These are phyloP conservation scores for Scedosporium minutisporum DNA, from an alignment of 2,329 filamentous ascomycete genomes.

Conservation along the genomic window DNA sequence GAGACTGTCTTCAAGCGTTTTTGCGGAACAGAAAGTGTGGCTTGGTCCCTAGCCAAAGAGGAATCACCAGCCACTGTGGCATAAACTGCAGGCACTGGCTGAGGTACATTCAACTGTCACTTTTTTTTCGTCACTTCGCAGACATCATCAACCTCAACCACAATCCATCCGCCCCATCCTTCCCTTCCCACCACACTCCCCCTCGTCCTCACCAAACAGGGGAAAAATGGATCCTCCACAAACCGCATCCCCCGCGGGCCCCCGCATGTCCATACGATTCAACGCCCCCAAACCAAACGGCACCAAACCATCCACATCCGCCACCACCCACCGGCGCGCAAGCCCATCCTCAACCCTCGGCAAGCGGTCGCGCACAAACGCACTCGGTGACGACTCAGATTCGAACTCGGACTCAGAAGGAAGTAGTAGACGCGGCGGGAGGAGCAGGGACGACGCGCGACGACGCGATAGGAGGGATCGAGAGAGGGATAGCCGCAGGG, in stretches of 20 bases:
- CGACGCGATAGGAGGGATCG: background rate
- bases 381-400: slow-evolving; percentile 9
- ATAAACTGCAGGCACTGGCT: no score
- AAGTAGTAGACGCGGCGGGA: slow-evolving; percentile 8
- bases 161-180: background rate
- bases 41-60: no score
- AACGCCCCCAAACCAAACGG: slow-evolving; percentile 6
- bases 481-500: background rate
- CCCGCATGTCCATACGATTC: slow-evolving; percentile 12
- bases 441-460: slow-evolving; percentile 6
- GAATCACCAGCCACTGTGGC: background rate
- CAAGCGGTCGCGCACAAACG: slow-evolving; percentile 10
- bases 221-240: background rate
- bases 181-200: background rate
- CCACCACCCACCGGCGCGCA: background rate
- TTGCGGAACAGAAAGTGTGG: no score
- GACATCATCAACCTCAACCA: background rate
- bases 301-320: background rate
- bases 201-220: background rate
- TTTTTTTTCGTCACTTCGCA: background rate
- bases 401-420: slow-evolving; percentile 9
- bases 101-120: background rate
- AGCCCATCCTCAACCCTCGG: slow-evolving; percentile 9
- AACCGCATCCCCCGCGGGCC: slow-evolving; percentile 6
- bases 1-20: background rate